Conservation (phyloP, 352 stramenopile genomes). For the Thalassiosira ordinaria region DNA sequence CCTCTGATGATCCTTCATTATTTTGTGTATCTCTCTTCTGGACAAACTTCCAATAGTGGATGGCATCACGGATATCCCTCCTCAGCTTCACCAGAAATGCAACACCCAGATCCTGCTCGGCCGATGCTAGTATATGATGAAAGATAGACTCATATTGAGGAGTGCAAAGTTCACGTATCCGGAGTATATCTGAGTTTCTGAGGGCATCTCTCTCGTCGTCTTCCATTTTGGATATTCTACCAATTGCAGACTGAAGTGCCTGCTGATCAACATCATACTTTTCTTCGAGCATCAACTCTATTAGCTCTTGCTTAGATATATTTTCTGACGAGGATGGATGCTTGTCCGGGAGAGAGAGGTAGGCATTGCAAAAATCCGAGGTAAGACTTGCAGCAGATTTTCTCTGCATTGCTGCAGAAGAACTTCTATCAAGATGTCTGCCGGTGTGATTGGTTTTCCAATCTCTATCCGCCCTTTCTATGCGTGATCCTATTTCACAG, state of each 20-base stretch:
- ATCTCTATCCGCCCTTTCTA: conserved; percentile 1
- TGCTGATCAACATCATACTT: conserved; percentile 36
- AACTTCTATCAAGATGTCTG: neutral
- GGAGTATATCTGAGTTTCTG: conserved; percentile 23
- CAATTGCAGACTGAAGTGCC: conserved; percentile 32
- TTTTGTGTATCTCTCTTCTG: conserved; percentile 14
- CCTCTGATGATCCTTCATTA: conserved; percentile 1
- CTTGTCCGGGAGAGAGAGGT: conserved; percentile 43
- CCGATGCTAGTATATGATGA: conserved; percentile 62
- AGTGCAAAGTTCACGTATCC: conserved; percentile 52
- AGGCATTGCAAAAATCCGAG: conserved; percentile 48
- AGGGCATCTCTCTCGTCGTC: too few relatives aligned
- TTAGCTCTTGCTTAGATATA: conserved; percentile 27
- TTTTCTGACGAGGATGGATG: conserved; percentile 10
- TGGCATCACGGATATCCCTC: conserved; percentile 59
- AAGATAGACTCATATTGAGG: conserved; percentile 69
- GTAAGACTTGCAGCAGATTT: conserved; percentile 43
- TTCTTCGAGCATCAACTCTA: conserved; percentile 34
- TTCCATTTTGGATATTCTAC: too few relatives aligned
- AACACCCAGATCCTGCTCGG: conserved; percentile 60
- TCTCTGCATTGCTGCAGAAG: conserved; percentile 1
- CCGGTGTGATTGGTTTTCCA: neutral
- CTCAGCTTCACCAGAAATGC: conserved; percentile 69
- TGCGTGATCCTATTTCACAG: conserved; percentile 17
- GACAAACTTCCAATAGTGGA: conserved; percentile 45